Evolutionary conservation across 768 basidiomycete genomes (phyloP).

Genomic region (Trametes elegans): DNA sequence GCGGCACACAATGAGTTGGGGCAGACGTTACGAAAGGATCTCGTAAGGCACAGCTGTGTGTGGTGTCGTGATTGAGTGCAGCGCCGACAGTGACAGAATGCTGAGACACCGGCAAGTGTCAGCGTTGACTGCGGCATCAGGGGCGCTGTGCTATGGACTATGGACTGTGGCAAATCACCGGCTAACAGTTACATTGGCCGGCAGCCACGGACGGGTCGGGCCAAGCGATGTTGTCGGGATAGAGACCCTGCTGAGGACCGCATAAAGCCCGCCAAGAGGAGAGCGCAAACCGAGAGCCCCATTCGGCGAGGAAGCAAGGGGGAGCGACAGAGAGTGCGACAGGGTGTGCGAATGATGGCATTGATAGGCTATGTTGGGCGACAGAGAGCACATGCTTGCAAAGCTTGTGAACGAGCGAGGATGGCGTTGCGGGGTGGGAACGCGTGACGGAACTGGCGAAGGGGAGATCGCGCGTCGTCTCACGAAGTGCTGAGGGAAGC

Average conservation of each 20-base stretch:
- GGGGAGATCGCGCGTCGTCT: slow-evolving; percentile 4
- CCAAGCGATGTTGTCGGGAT: too few species aligned
- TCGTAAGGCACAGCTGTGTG: not conserved
- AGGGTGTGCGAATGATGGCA: not conserved
- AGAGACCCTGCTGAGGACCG: not conserved
- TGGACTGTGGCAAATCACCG: too few species aligned
- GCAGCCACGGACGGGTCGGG: too few species aligned
- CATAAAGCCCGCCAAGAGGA: slow-evolving; percentile 5
- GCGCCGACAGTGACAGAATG: not conserved
- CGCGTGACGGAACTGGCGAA: not conserved
- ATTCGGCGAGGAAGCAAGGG: not conserved
- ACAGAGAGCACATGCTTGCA: not conserved
- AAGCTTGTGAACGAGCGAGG: not conserved
- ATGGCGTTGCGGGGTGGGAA: slow-evolving; percentile 1
- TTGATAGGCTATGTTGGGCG: not conserved
- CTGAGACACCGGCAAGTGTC: not conserved
- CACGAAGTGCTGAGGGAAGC: slow-evolving; percentile 7
- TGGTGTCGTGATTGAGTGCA: not conserved
- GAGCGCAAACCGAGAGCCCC: not conserved
- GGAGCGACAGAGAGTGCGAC: not conserved
- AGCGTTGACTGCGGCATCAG: not conserved
- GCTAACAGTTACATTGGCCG: too few species aligned
- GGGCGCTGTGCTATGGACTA: too few species aligned
- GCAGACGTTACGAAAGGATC: not conserved
- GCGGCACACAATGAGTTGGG: not conserved